Conservation (phyloP, 148 eudicot species). For the Nepenthes gracilis region DNA sequence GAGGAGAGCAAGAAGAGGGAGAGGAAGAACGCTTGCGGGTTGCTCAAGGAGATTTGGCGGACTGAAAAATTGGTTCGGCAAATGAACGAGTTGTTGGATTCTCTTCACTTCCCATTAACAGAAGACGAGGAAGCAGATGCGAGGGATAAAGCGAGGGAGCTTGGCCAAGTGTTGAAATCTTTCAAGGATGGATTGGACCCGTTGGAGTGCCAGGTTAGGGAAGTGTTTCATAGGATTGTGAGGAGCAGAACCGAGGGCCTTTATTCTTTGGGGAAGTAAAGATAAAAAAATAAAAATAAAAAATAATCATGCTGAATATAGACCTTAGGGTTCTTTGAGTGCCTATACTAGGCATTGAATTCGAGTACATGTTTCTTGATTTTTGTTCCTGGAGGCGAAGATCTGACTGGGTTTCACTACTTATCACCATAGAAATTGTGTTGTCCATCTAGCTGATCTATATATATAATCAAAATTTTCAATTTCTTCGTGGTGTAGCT, state of each 20-base stretch:
- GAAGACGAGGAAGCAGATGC: constrained; percentile 53
- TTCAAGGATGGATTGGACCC: constrained; percentile 54
- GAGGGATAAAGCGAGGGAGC: constrained; percentile 37
- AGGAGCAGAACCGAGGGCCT: constrained; percentile 57
- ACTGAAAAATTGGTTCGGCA: constrained; percentile 44
- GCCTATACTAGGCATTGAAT: too few species aligned
- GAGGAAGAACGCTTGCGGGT: constrained; percentile 52
- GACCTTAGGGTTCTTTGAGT: too few species aligned
- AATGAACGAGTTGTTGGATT: constrained; percentile 52
- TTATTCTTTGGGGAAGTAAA: constrained; percentile 24
- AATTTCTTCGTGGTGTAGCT: too few species aligned
- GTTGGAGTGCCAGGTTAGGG: constrained; percentile 62
- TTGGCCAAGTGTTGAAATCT: constrained; percentile 25
- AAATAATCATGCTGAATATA: too few species aligned
- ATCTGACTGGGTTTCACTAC: too few species aligned
- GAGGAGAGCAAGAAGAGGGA: constrained; percentile 49
- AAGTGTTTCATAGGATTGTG: constrained; percentile 68
- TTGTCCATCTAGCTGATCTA: too few species aligned
- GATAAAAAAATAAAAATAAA: too few species aligned
- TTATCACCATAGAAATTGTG: too few species aligned
- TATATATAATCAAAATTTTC: too few species aligned
- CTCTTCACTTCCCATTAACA: constrained; percentile 36
- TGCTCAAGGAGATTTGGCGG: constrained; percentile 52
- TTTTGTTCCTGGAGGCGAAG: too few species aligned
- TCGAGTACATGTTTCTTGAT: too few species aligned